A percentile compares a stretch with the other conserved stretches of the same genome.
Conservation (phyloP, 257 asterid genomes). For the Primulina huaijiensis region DNA sequence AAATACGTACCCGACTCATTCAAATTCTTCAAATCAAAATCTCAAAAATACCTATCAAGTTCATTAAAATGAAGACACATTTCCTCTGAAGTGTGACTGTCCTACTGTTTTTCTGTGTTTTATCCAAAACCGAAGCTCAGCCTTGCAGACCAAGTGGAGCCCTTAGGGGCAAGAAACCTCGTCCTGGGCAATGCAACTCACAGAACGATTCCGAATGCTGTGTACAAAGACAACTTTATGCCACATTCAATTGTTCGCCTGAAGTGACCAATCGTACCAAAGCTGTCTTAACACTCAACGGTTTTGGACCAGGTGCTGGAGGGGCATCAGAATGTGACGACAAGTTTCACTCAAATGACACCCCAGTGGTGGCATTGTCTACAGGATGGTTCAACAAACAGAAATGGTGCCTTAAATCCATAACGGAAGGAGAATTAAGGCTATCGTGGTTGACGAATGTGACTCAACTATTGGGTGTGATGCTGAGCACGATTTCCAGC, state of each 20-base stretch:
- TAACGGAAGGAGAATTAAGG: slow-evolving; percentile 28
- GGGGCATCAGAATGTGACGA: slow-evolving; percentile 36
- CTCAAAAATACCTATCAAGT: not conserved
- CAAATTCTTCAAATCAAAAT: not conserved
- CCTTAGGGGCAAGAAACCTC: slow-evolving; percentile 26
- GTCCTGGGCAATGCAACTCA: slow-evolving; percentile 21
- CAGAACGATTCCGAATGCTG: slow-evolving; percentile 30
- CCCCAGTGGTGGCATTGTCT: slow-evolving; percentile 29
- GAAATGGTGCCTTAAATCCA: slow-evolving; percentile 28
- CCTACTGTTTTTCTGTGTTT: not conserved
- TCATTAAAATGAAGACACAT: not conserved
- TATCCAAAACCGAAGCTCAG: not conserved
- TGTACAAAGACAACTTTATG: slow-evolving; percentile 25
- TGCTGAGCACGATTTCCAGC: slow-evolving; percentile 26
- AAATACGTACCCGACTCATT: not conserved
- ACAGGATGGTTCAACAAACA: slow-evolving; percentile 39
- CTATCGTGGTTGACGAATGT: slow-evolving; percentile 34
- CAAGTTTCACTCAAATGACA: slow-evolving; percentile 31
- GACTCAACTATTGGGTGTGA: slow-evolving; percentile 36
- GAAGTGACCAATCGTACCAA: slow-evolving; percentile 17
- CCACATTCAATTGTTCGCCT: slow-evolving; percentile 36
- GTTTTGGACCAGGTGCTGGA: slow-evolving; percentile 33
- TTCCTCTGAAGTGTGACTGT: not conserved
- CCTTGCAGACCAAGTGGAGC: slow-evolving; percentile 37
- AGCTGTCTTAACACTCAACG: slow-evolving; percentile 31